A percentile compares a stretch with the other conserved stretches of the same genome.
Evolutionary conservation across 306 rosid species (phyloP).

Genomic region (Prinsepia uniflora): DNA sequence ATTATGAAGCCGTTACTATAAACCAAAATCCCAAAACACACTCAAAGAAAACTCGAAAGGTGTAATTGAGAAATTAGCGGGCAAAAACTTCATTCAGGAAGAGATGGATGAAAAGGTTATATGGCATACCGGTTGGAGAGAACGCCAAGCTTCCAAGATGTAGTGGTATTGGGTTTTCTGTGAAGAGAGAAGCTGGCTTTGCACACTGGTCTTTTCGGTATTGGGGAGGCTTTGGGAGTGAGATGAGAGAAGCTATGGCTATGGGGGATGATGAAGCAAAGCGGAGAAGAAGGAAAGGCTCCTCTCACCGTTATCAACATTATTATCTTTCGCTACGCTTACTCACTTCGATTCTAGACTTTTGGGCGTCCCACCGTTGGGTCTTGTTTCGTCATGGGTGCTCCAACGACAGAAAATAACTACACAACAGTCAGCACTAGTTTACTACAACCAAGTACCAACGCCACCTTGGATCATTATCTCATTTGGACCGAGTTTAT

Average conservation of each 20-base stretch:
- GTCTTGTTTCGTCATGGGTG: too few relatives aligned
- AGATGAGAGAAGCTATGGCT: slow-evolving; percentile 12
- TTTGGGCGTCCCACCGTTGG: not conserved
- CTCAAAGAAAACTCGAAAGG: not conserved
- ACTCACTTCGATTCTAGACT: not conserved
- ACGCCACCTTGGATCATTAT: too few relatives aligned
- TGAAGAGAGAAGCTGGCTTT: slow-evolving; percentile 44
- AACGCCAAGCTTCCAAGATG: slow-evolving; percentile 39
- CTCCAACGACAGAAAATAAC: too few relatives aligned
- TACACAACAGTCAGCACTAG: too few relatives aligned
- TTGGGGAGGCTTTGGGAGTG: slow-evolving; percentile 29
- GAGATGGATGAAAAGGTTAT: slow-evolving; percentile 11
- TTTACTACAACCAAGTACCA: too few relatives aligned
- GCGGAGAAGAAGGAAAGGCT: slow-evolving; percentile 48
- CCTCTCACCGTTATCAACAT: slow-evolving; percentile 75
- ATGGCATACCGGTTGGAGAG: slow-evolving; percentile 47
- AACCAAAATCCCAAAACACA: slow-evolving; percentile 14
- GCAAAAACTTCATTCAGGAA: not conserved
- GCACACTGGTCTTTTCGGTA: slow-evolving; percentile 32
- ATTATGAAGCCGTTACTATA: not conserved
- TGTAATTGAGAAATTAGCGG: not conserved
- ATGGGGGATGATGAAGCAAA: slow-evolving; percentile 23
- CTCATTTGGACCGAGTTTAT: too few relatives aligned
- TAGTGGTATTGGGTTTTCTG: slow-evolving; percentile 29
- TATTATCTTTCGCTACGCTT: slow-evolving; percentile 26